Evolutionary conservation across 1,284 basidiomycete genomes (phyloP), one percentile per base, ranked within the genome.

Genomic region (Cutaneotrichosporon dermatis): DNA sequence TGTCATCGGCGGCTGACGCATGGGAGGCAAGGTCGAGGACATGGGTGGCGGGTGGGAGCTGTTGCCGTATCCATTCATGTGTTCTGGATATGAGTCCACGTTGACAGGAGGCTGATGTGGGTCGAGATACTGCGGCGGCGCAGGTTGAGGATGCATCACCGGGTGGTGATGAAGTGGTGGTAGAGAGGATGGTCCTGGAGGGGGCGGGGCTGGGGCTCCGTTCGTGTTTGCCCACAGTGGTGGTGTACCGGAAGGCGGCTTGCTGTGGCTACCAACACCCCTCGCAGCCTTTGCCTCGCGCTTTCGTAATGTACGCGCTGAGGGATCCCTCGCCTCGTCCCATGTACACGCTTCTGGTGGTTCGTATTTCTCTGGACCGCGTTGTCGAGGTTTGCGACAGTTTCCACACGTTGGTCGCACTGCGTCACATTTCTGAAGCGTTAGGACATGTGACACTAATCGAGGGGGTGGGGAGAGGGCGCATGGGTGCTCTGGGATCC

Each of bases 401-500:
- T 76, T 73, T 8, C 66, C 63, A 50, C 75, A 76, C 3, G 69
- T 64, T 0, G 75, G 75, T 39, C 70, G 68, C n/a, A 60, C 34
- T 8, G 71, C 75, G 58, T 76, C 73, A 59, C 75, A 76, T 72
- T 75, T 75, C 69, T 75, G 61, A 33, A 12, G 25, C 7, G n/a
- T 50, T 13, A 37, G 49, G n/a, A 7, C 0, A 35, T 13, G 46
- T 15, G 35, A 15, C 25, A 25, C 25, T 25, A 25, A 25, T 25
- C 25, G 25, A 25, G 25, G 25, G 25, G 25, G 25, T 25, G 25
- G 25, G 25, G 25, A 25, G 25, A 25, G 25, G 25, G 25, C 25
- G 25, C 25, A 25, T 25, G 25, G 25, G 25, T 25, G 25, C 25
- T 25, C 25, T 25, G 25, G 25, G 25, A 25, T 25, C 25, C 25